Conservation (phyloP, 306 rosid species). For the apple (Malus domestica) region ASM211411v1 NC_041796.1:4377001-4377500, state of each 20-base stretch:
- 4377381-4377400: conserved; percentile 93
- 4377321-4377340: conserved; percentile 99
- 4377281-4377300: background rate
- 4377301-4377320: conserved; percentile 67
- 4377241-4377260: background rate
- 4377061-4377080: conserved; percentile 85
- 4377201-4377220: conserved; percentile 33
- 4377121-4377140: conserved; percentile 79
- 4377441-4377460: conserved; percentile 18
- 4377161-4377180: conserved; percentile 58
- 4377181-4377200: conserved; percentile 80
- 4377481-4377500: conserved; percentile 13
- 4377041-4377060: conserved; percentile 89
- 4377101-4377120: conserved; percentile 70
- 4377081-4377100: conserved; percentile 90
- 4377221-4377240: conserved; percentile 13
- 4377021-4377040: background rate
- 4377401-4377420: conserved; percentile 72
- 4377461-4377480: background rate
- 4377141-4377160: conserved; percentile 87
- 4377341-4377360: conserved; percentile 60
- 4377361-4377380: conserved; percentile 81
- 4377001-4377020: background rate
- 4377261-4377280: background rate
- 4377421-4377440: conserved; percentile 39